Base-by-base conservation (phyloP, 345 rosid species). In the Combretum micranthum region DNA sequence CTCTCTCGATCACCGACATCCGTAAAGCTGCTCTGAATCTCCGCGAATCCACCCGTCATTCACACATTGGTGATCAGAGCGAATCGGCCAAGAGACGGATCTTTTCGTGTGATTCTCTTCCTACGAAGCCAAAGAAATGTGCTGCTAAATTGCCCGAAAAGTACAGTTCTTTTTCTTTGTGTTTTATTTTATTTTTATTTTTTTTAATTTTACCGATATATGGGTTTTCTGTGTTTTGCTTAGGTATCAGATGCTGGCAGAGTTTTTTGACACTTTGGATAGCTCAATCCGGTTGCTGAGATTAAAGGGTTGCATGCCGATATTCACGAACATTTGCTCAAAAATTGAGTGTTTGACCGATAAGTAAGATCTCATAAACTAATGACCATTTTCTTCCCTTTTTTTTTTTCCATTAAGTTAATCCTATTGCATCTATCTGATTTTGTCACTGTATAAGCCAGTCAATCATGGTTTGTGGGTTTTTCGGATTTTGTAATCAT, bases 191-290 rank as follows among this genome's bases (percentile, higher is more conserved):
- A 15, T 19, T 51, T 19, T 50, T 17, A 42, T 17, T 32, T 32
- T 32, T 32, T 32, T 32, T 32, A 32, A 32, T 7, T 32, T 7
- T 4, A 11, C 50, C 39, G 51, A n/a, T 59, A 44, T 15, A 51
- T 12, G 1, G 9, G 46, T 54, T 17, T 53, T 23, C 16, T 4
- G 56, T 52, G n/a, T 47, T 47, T 22, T 32, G 25, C 23, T 57
- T 68, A 92, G 97, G 63, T 80, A 78, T 32, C 84, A 76, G 68
- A 78, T 63, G 37, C 46, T 92, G 77, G 75, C 65, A 0, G 75
- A 79, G 73, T 88, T 84, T 69, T 92, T 84, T 23, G 69, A 81
- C 76, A 65, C 82, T 56, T 65, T 92, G 68, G 89, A 84, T 47
- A 79, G 80, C 52, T 68, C 88, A 25, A 75, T 85, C 15, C 45